A percentile compares a stretch with the other conserved stretches of the same genome.
phyloP scores from a whole-genome alignment of 2,329 filamentous ascomycete species.

The Lithohypha guttulata region DNA sequence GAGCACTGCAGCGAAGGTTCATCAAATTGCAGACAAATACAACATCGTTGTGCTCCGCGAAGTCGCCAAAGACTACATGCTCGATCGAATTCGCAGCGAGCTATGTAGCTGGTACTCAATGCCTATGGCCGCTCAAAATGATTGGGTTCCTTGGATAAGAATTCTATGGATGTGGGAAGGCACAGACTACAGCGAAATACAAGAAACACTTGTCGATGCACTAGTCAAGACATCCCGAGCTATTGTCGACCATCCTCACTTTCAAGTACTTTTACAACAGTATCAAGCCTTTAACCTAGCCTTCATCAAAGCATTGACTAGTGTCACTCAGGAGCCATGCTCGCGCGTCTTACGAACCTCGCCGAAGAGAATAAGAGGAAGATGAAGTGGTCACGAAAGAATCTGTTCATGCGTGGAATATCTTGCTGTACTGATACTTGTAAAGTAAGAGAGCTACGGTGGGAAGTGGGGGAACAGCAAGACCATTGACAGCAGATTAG shows the following conservation, averaged over 20 bases:
- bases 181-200: not conserved
- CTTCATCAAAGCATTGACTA: not conserved
- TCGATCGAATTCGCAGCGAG: not conserved
- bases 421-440: no score
- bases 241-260: not conserved
- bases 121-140: not conserved
- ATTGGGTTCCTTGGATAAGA: not conserved
- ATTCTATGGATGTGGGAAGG: not conserved
- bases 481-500: no score
- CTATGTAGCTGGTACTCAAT: not conserved
- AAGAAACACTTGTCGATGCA: not conserved
- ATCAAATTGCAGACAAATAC: constrained; percentile 4
- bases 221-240: not conserved
- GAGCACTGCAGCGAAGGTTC: not conserved
- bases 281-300: not conserved
- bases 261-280: not conserved
- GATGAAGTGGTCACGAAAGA: no score
- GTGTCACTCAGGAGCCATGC: no score
- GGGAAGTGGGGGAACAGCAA: no score
- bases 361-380: no score
- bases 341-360: no score
- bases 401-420: no score
- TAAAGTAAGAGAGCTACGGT: no score
- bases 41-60: not conserved
- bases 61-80: not conserved